phyloP scores from a whole-genome alignment of 345 rosid genomes.

The Brassica nigra region DNA sequence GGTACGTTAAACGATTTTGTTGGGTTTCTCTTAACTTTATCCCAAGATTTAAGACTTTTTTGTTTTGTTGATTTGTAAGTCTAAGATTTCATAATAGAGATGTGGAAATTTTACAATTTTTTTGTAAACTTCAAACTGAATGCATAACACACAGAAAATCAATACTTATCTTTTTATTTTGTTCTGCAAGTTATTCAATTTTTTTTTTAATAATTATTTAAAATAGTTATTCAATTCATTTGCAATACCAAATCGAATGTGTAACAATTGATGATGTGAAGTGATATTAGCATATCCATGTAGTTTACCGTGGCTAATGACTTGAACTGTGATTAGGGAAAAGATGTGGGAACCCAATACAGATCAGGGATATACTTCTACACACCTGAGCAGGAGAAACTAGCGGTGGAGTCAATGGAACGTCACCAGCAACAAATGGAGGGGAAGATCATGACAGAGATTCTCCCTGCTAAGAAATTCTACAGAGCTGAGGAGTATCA shows the following conservation, averaged over 20 bases:
- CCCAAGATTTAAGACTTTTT: neutral
- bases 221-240: too few relatives aligned
- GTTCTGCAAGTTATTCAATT: too few relatives aligned
- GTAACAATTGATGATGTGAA: neutral
- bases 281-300: neutral
- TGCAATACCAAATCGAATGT: neutral
- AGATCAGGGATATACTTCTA: constrained; percentile 83
- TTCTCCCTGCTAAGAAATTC: constrained; percentile 85
- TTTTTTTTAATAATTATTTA: too few relatives aligned
- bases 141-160: too few relatives aligned
- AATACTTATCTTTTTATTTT: too few relatives aligned
- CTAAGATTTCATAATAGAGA: too few relatives aligned
- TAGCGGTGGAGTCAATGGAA: constrained; percentile 68
- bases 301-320: neutral
- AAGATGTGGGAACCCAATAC: constrained; percentile 47
- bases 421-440: constrained; percentile 61
- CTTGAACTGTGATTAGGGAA: constrained; percentile 49
- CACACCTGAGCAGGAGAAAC: constrained; percentile 83
- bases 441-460: constrained; percentile 75
- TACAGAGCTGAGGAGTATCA: constrained; percentile 90
- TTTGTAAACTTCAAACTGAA: too few relatives aligned
- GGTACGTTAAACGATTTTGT: constrained; percentile 50
- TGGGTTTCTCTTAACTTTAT: neutral
- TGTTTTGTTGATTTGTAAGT: too few relatives aligned
- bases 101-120: too few relatives aligned